Percentiles rank a stretch among this genome's conserved stretches.
These are phyloP conservation scores for Solanum bulbocastanum DNA, from an alignment of 257 asterid genomes.

Conservation along the genomic window DNA sequence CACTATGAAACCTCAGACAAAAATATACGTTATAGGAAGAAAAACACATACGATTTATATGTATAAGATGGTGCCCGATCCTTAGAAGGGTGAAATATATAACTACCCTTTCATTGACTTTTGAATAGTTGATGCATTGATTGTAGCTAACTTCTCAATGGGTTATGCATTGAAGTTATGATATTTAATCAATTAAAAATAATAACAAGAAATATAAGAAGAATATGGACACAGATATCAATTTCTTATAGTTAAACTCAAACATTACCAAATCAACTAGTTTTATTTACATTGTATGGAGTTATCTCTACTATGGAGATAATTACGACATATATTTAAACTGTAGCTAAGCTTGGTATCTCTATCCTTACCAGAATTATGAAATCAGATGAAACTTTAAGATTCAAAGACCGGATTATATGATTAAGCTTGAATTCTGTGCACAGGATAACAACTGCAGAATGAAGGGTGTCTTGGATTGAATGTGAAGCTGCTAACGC, in stretches of 20 bases:
- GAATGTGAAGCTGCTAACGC: not conserved
- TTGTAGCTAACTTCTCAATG: not conserved
- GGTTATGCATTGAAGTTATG: not conserved
- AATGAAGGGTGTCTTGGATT: not conserved
- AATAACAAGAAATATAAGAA: not conserved
- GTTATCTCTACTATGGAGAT: not conserved
- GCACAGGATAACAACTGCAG: not conserved
- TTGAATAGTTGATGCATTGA: not conserved
- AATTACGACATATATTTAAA: not conserved
- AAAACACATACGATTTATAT: not conserved
- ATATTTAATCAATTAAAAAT: not conserved
- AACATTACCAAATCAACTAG: not conserved
- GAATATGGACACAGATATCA: not conserved
- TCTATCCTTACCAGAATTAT: not conserved
- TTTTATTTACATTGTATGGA: not conserved
- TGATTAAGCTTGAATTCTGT: not conserved
- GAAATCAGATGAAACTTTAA: not conserved
- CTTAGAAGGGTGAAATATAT: not conserved
- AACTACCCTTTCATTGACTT: not conserved
- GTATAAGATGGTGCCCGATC: not conserved
- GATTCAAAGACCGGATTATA: not conserved
- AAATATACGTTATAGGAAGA: not conserved
- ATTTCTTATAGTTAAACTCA: not conserved
- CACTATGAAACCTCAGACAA: not conserved
- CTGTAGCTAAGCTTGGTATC: not conserved